Evolutionary conservation across 2,329 filamentous ascomycete genomes (phyloP).

Genomic region (Fusarium siculi): DNA sequence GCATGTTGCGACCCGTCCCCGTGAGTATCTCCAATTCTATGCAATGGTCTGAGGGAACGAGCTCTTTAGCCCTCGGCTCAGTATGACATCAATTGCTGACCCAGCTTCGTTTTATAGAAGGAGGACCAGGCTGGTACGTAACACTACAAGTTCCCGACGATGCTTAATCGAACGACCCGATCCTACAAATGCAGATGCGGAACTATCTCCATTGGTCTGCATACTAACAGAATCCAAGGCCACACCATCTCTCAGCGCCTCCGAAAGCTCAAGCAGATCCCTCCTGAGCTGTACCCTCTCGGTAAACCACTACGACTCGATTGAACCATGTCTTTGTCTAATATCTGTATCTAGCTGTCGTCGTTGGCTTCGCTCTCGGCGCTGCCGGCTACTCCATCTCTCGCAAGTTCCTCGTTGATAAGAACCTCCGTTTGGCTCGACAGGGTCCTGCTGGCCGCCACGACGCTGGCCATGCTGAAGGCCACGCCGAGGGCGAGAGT

Average conservation of each 20-base stretch:
- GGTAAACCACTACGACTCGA: conserved; percentile 64
- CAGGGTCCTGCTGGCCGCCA: conserved; percentile 62
- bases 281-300: conserved; percentile 92
- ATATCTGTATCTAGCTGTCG: conserved; percentile 70
- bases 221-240: conserved; percentile 64
- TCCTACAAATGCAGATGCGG: conserved; percentile 11
- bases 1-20: conserved; percentile 77
- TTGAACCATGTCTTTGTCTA: conserved; percentile 36
- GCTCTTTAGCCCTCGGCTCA: conserved; percentile 33
- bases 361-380: conserved; percentile 84
- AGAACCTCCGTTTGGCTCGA: conserved; percentile 88
- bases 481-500: conserved; percentile 24
- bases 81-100: conserved; percentile 43
- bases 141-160: conserved; percentile 21
- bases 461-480: conserved; percentile 48
- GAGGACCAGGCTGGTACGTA: conserved; percentile 75
- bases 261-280: conserved; percentile 87
- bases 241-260: conserved; percentile 97
- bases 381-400: conserved; percentile 84
- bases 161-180: conserved; percentile 26
- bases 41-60: conserved; percentile 30
- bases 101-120: conserved; percentile 57
- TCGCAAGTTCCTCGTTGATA: conserved; percentile 88
- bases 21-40: conserved; percentile 59
- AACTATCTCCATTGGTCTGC: conserved; percentile 28